These are phyloP conservation scores for Pseudopediastrum boryanum DNA, from an alignment of 139 green algal species.

Conservation along the genomic window DNA sequence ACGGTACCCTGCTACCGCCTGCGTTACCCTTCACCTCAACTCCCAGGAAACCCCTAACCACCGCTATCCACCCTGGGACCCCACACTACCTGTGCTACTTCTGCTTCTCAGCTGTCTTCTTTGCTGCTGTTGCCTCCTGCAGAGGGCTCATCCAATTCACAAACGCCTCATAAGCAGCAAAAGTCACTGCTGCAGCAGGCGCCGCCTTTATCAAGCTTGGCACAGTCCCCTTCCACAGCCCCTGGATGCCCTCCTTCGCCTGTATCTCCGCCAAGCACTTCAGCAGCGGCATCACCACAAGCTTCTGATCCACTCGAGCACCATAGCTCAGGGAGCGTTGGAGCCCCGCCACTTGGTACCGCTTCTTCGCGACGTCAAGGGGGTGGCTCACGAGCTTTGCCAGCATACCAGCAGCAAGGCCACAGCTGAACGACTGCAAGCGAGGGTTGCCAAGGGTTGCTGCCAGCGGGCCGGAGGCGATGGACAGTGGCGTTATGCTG, in stretches of 20 bases:
- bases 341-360: constrained; percentile 91
- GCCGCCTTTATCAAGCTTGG: constrained; percentile 95
- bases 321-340: constrained; percentile 73
- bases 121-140: too few relatives aligned
- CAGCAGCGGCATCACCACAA: constrained; percentile 55
- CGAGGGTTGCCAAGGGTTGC: not conserved
- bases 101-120: too few relatives aligned
- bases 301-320: constrained; percentile 62
- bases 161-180: constrained; percentile 73
- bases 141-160: constrained; percentile 30
- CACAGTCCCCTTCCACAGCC: constrained; percentile 93
- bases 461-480: not conserved
- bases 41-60: too few relatives aligned
- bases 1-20: too few relatives aligned
- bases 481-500: not conserved
- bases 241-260: constrained; percentile 71
- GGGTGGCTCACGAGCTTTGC: constrained; percentile 92
- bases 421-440: constrained; percentile 48
- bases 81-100: too few relatives aligned
- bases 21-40: too few relatives aligned
- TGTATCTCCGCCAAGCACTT: constrained; percentile 65
- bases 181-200: constrained; percentile 91
- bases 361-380: constrained; percentile 98
- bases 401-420: constrained; percentile 71
- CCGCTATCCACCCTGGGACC: too few relatives aligned